Conservation (phyloP, 805 yeast species). For the Candida golubevii region DNA sequence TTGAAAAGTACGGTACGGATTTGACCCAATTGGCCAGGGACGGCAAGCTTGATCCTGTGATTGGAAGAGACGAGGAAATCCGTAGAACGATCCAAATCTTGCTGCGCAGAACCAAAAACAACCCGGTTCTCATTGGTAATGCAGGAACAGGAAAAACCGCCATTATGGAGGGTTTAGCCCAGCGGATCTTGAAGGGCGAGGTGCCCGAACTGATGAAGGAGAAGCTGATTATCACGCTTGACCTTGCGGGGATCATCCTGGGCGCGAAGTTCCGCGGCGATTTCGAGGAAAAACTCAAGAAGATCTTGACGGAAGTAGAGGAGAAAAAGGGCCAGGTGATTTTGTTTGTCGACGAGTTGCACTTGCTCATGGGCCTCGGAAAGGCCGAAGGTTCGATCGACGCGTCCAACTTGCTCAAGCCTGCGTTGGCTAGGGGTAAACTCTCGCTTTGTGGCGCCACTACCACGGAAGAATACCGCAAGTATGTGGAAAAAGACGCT, state of each 20-base stretch:
- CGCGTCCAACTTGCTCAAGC: constrained; percentile 89
- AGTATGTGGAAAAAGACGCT: constrained; percentile 93
- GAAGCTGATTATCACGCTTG: constrained; percentile 78
- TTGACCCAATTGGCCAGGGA: constrained; percentile 80
- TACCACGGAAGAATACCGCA: constrained; percentile 86
- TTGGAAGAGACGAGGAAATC: constrained; percentile 95
- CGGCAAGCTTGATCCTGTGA: constrained; percentile 93
- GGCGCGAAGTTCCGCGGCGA: constrained; percentile 97
- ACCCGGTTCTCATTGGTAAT: constrained; percentile 90
- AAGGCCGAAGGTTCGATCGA: constrained; percentile 94
- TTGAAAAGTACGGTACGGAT: constrained; percentile 82
- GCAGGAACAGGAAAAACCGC: constrained; percentile 99
- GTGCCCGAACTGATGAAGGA: constrained; percentile 93
- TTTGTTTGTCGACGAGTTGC: constrained; percentile 87
- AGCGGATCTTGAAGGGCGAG: constrained; percentile 83
- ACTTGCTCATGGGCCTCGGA: constrained; percentile 84
- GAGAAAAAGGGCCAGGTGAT: constrained; percentile 71
- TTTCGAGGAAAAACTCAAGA: constrained; percentile 84
- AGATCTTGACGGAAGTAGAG: constrained; percentile 78
- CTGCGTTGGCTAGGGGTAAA: constrained; percentile 88
- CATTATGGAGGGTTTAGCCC: constrained; percentile 94
- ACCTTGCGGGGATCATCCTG: constrained; percentile 82
- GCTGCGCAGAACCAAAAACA: constrained; percentile 89
- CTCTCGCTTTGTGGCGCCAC: constrained; percentile 96
- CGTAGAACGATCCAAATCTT: constrained; percentile 88